Evolutionary conservation across 2,329 filamentous ascomycete species (phyloP).

Genomic region (Pseudogymnoascus sp.): DNA sequence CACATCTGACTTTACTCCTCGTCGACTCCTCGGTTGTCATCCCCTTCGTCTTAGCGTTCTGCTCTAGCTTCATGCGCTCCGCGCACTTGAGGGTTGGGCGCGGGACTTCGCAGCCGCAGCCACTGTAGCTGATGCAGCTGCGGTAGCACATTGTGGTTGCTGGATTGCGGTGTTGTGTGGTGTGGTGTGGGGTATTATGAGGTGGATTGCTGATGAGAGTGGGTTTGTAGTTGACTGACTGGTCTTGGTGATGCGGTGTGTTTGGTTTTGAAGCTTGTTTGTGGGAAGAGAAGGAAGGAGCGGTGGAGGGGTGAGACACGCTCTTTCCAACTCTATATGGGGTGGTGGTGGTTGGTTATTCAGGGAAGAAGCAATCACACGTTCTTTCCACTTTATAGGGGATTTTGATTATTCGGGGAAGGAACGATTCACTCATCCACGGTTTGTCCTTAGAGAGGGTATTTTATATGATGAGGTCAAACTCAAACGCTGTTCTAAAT

Average conservation of each 20-base stretch:
- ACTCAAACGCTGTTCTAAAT: not conserved
- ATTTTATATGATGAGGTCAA: not conserved
- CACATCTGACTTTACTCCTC: not conserved
- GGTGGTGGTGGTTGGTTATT: not conserved
- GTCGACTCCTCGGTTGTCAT: not conserved
- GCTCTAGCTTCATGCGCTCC: not conserved
- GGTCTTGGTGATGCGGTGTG: not conserved
- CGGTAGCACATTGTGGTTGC: not conserved
- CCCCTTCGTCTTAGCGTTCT: not conserved
- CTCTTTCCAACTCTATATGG: not conserved
- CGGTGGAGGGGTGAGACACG: not conserved
- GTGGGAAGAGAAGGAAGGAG: not conserved
- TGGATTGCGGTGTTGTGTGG: not conserved
- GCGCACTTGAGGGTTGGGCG: not conserved
- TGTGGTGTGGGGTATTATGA: not conserved
- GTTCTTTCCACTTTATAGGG: not conserved
- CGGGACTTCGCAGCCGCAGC: not conserved
- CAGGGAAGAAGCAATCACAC: not conserved
- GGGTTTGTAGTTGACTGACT: not conserved
- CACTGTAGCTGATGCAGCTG: slow-evolving; percentile 1
- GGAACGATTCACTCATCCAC: not conserved
- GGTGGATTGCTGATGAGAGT: not conserved
- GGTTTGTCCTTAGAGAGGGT: not conserved
- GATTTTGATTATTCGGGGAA: not conserved
- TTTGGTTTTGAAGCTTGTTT: not conserved